Base-by-base conservation (phyloP, 78 protist species). In the Dictyostelium intermedium region DNA sequence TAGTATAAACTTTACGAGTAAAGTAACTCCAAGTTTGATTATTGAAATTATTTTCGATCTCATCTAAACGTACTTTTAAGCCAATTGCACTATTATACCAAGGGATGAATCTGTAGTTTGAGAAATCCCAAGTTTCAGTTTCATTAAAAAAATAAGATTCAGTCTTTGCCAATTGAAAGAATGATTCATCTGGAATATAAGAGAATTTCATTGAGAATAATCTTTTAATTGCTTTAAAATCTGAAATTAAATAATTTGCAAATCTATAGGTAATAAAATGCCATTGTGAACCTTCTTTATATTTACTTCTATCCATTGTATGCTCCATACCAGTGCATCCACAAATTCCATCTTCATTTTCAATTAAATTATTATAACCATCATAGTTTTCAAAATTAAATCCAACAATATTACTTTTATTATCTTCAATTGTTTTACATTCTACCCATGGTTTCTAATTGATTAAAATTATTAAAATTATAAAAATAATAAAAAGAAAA, bases 261-360 rank as follows among this genome's bases (percentile, higher is more conserved):
- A 78, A 79, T 30, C n/a, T n/a, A 32, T 13, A 39, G 2, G 66
- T 87, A 5, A 87, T 5, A n/a, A 87, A 78, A 66, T 87, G 92
- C 92, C 92, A 87, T 66, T 87, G 92, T 37, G 92, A 73, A 35
- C 92, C 92, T 13, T 85, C 92, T 16, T 25, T 18, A 60, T 23
- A 85, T 53, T 30, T 25, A 2, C n/a, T 20, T 60, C 69, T 37
- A 79, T 56, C 25, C 3, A 76, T 78, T 47, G 69, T 13, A 39
- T 20, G 39, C 25, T 72, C 30, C 11, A 32, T 72, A 73, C 35
- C 32, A 16, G 45, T 9, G 20, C 47, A 14, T 35, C 82, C 82
- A 76, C 82, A 76, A 50, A 50, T 50, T 1, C 53, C 53, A 45
- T 45, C 7, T 37, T 25, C 47, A 73, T 73, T 73, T 37, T 30